Conservation (phyloP, 768 basidiomycete species). For the Lactarius vividus region DNA sequence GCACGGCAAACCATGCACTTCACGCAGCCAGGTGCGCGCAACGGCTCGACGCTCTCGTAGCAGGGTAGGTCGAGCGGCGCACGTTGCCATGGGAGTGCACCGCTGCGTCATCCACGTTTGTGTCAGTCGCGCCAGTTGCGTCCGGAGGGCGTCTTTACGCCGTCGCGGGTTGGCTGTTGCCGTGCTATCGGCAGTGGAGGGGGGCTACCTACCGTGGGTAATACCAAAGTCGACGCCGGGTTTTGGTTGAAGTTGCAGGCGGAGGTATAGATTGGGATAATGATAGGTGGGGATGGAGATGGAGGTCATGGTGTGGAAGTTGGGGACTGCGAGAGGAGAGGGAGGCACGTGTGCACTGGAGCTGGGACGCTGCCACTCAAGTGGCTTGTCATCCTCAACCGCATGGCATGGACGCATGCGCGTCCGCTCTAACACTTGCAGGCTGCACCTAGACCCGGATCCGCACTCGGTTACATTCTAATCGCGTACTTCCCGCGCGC, state of each 20-base stretch:
- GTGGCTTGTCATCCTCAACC: too few relatives aligned
- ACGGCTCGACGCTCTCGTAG: conserved; percentile 5
- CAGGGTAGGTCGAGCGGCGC: too few relatives aligned
- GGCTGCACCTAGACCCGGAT: not conserved
- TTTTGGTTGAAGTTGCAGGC: not conserved
- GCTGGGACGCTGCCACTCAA: too few relatives aligned
- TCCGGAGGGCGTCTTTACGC: conserved; percentile 7
- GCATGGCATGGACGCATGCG: too few relatives aligned
- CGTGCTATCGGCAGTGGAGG: not conserved
- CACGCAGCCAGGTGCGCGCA: conserved; percentile 10
- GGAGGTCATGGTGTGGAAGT: not conserved
- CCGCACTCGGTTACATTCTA: not conserved
- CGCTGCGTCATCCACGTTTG: conserved; percentile 5
- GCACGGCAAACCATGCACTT: not conserved
- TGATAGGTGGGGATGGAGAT: not conserved
- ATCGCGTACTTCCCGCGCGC: too few relatives aligned
- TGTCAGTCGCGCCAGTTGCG: not conserved
- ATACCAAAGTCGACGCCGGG: not conserved
- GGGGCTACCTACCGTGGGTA: too few relatives aligned
- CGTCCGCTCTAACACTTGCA: not conserved
- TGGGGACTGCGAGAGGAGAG: not conserved
- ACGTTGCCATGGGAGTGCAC: not conserved
- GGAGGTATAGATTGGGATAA: not conserved
- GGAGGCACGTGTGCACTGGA: not conserved
- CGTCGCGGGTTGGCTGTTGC: not conserved